Evolutionary conservation across 2,329 filamentous ascomycete genomes (phyloP), one percentile per base, ranked within the genome.

Genomic region (Fusarium sp.): DNA sequence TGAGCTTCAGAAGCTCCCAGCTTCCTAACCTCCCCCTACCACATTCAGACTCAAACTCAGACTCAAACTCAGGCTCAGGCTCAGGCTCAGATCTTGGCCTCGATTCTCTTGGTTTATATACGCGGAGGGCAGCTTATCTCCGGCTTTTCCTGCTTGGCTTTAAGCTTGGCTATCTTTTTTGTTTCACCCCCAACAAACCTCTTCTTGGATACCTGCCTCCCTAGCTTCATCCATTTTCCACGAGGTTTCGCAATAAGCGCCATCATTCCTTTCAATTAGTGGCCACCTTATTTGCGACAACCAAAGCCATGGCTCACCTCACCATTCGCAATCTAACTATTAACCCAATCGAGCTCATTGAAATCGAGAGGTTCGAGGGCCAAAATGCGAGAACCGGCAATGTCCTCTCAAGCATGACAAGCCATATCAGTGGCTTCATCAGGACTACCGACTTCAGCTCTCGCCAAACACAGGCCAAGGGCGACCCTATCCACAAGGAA

Each of bases 301-400:
- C 39, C 51, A 51, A 66, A 76, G 73, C 65, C 64, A 89, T 89
- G 87, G 82, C 85, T 24, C 82, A 84, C 65, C 85, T 98, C 75
- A 93, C 89, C 9, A 90, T 98, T 78, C 94, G 95, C 78, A 98
- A 98, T 82, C 85, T 97, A 74, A 96, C 94, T 50, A 86, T 89
- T 65, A 91, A 89, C 55, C 87, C 90, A n/a, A 85, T 98, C 63
- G 90, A 92, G 75, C 88, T 98, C 77, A 91, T 91, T 81, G 87
- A 80, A 68, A 86, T 96, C 66, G 93, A 97, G 84, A 91, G 92
- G 75, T 95, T 95, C 81, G 89, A 91, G 75, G 87, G 82, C 36
- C 80, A 85, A 66, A 81, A 81, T 30, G 77, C 84, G 84, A 60
- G 84, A 48, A 81, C 81, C 36, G 82, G 82, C 64, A 81, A 87